phyloP scores from a whole-genome alignment of 1,284 basidiomycete species.

The Entoloma clypeatum region DNA sequence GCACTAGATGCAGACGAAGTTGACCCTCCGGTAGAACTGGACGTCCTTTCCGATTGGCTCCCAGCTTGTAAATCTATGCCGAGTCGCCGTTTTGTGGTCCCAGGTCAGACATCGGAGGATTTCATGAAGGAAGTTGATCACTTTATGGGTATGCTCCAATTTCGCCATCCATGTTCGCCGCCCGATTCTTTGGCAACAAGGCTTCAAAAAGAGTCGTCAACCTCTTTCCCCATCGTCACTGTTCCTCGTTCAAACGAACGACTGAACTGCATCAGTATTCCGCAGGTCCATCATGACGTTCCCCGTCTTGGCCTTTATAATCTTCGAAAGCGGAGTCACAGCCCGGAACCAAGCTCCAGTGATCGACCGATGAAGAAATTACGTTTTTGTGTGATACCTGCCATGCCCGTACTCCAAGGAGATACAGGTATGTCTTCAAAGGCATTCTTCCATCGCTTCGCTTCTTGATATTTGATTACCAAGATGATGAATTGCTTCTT shows the following conservation, averaged over 20 bases:
- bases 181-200: constrained; percentile 10
- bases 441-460: background rate
- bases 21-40: background rate
- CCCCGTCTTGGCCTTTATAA: too few species aligned
- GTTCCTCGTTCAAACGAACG: too few species aligned
- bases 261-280: too few species aligned
- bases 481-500: background rate
- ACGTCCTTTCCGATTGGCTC: constrained; percentile 1
- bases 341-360: background rate
- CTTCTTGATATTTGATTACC: background rate
- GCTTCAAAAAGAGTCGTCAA: constrained; percentile 4
- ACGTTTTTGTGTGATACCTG: background rate
- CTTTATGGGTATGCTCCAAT: constrained; percentile 20
- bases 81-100: constrained; percentile 27
- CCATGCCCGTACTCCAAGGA: background rate
- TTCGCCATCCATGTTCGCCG: too few species aligned
- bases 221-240: constrained; percentile 7
- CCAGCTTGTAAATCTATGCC: constrained; percentile 1
- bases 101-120: constrained; percentile 22
- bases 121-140: constrained; percentile 18
- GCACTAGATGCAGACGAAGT: background rate
- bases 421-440: background rate
- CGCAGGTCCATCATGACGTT: too few species aligned
- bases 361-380: constrained; percentile 7
- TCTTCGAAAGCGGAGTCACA: constrained; percentile 11